These are phyloP conservation scores for Neofusicoccum umdonicola DNA, from an alignment of 2,329 filamentous ascomycete species.

Conservation along the genomic window DNA sequence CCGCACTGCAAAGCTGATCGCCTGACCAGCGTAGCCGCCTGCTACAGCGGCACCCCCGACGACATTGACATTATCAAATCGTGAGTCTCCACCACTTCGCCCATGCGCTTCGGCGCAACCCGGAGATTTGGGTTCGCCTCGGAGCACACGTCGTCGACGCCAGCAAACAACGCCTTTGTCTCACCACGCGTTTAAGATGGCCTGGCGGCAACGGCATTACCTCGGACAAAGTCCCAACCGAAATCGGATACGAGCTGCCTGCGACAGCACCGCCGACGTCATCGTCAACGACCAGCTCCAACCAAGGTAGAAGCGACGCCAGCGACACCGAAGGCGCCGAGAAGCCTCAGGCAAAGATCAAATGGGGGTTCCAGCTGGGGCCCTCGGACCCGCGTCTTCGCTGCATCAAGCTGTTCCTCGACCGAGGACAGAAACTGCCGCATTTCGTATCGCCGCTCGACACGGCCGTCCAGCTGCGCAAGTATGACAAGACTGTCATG, in stretches of 20 bases:
- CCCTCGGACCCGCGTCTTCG: constrained; percentile 73
- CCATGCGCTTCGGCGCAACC: neutral
- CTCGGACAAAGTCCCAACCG: constrained; percentile 82
- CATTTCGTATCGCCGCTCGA: constrained; percentile 77
- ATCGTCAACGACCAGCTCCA: constrained; percentile 18
- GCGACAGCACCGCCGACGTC: constrained; percentile 17
- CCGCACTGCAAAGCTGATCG: neutral
- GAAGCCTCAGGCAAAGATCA: constrained; percentile 37
- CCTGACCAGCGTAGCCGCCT: constrained; percentile 60
- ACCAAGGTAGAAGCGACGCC: constrained; percentile 20
- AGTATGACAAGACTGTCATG: constrained; percentile 72
- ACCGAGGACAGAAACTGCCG: constrained; percentile 75
- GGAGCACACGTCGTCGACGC: neutral
- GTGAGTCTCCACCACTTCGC: neutral
- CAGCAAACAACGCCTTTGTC: neutral
- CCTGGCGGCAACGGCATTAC: constrained; percentile 81
- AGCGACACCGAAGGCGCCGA: neutral
- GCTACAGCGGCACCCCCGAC: constrained; percentile 73
- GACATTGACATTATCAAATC: constrained; percentile 77
- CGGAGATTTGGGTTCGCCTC: neutral
- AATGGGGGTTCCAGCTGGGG: constrained; percentile 83
- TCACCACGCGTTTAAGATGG: constrained; percentile 49
- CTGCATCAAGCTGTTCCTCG: constrained; percentile 82
- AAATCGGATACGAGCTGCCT: constrained; percentile 57
- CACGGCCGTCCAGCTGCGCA: constrained; percentile 72